Percentiles rank a stretch among this genome's conserved stretches.
Conservation (phyloP, 2,329 filamentous ascomycete genomes). For the Domatiomyces catenatus region DNA sequence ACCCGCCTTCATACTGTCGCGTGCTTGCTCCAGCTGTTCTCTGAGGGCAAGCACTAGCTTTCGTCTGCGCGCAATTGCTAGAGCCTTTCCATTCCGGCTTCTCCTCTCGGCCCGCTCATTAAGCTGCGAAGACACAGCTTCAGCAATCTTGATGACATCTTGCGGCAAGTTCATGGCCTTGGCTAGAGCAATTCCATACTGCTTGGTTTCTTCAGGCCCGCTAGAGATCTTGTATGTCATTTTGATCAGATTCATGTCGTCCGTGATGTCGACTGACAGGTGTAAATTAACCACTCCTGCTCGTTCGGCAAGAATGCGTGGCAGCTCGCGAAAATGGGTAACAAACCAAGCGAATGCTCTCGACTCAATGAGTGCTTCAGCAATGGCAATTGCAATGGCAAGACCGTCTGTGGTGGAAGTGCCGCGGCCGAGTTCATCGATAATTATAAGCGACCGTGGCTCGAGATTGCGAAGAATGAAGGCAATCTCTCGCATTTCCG, state of each 20-base stretch:
- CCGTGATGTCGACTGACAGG: slow-evolving; percentile 52
- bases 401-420: slow-evolving; percentile 81
- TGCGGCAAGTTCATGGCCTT: slow-evolving; percentile 57
- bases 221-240: slow-evolving; percentile 77
- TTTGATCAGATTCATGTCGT: slow-evolving; percentile 39
- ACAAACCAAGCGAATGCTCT: slow-evolving; percentile 77
- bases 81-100: slow-evolving; percentile 42
- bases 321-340: slow-evolving; percentile 78
- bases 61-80: slow-evolving; percentile 47
- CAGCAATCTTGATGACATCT: slow-evolving; percentile 51
- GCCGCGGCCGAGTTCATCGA: slow-evolving; percentile 84
- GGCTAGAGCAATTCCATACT: slow-evolving; percentile 77
- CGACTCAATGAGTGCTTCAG: slow-evolving; percentile 71
- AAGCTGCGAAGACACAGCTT: slow-evolving; percentile 48
- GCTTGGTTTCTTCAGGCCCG: slow-evolving; percentile 53
- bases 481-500: slow-evolving; percentile 91
- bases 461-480: slow-evolving; percentile 81
- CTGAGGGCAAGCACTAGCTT: slow-evolving; percentile 59
- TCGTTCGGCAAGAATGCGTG: slow-evolving; percentile 57
- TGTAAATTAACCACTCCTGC: slow-evolving; percentile 72
- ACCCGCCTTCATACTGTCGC: slow-evolving; percentile 33
- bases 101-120: slow-evolving; percentile 42
- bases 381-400: slow-evolving; percentile 76
- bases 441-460: slow-evolving; percentile 58
- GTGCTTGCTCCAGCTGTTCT: slow-evolving; percentile 56